phyloP scores from a whole-genome alignment of 805 yeast species.

The Blastobotrys terrestris region DNA sequence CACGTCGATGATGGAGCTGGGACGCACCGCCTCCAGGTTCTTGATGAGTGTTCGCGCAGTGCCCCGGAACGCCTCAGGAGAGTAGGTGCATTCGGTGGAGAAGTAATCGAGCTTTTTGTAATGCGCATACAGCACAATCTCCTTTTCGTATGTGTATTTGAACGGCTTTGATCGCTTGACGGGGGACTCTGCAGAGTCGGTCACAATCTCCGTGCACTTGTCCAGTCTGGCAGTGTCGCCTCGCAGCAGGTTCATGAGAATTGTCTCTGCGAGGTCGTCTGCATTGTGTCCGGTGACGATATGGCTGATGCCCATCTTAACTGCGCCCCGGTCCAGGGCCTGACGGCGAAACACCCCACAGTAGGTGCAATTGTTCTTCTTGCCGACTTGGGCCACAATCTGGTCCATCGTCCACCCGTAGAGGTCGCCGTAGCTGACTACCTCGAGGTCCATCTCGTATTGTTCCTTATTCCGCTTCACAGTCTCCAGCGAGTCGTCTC shows the following conservation, averaged over 20 bases:
- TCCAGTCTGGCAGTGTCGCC: slow-evolving; percentile 96
- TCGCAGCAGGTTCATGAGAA: slow-evolving; percentile 84
- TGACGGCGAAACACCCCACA: slow-evolving; percentile 97
- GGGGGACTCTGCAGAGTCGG: slow-evolving; percentile 75
- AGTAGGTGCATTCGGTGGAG: slow-evolving; percentile 95
- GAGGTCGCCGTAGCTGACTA: slow-evolving; percentile 78
- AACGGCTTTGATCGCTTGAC: slow-evolving; percentile 92
- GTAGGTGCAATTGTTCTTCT: slow-evolving; percentile 90
- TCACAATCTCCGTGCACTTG: slow-evolving; percentile 78
- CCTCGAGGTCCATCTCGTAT: slow-evolving; percentile 70
- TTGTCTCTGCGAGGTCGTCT: slow-evolving; percentile 98
- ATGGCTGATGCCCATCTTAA: slow-evolving; percentile 74
- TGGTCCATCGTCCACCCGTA: slow-evolving; percentile 99
- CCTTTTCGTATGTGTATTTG: slow-evolving; percentile 94
- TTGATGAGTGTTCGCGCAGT: slow-evolving; percentile 92
- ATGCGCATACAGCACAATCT: slow-evolving; percentile 94
- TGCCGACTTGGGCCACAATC: slow-evolving; percentile 90
- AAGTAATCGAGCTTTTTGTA: slow-evolving; percentile 92
- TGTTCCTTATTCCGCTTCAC: slow-evolving; percentile 89
- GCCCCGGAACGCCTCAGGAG: slow-evolving; percentile 98
- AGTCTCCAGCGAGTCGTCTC: slow-evolving; percentile 96
- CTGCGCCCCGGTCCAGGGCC: slow-evolving; percentile 94
- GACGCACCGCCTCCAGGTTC: slow-evolving; percentile 81
- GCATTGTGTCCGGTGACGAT: slow-evolving; percentile 99
- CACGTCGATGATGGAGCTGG: slow-evolving; percentile 89